phyloP scores from a whole-genome alignment of 768 basidiomycete species.

The Mycena alexandri region DNA sequence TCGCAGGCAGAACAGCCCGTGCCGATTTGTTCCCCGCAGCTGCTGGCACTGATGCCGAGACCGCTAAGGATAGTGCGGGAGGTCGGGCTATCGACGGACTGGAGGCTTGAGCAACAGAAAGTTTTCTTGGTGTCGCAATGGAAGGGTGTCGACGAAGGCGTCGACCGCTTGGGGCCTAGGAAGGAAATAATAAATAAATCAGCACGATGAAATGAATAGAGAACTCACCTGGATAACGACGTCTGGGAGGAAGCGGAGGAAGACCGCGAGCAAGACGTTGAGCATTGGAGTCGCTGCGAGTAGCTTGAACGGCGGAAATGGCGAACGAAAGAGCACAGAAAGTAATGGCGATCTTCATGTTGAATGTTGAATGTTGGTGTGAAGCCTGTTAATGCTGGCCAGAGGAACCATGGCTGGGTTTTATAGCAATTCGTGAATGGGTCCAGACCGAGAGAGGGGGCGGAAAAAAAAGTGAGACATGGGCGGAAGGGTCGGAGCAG shows the following conservation, averaged over 20 bases:
- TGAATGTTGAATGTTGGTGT: not conserved
- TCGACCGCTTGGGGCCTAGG: not conserved
- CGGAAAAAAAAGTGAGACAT: constrained; percentile 2
- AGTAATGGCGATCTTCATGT: constrained; percentile 40
- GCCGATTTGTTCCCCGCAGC: constrained; percentile 23
- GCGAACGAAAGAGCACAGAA: constrained; percentile 43
- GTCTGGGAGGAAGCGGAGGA: constrained; percentile 51
- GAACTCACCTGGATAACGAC: constrained; percentile 2
- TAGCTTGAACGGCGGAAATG: constrained; percentile 37
- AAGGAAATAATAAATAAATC: not conserved
- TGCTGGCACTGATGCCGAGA: constrained; percentile 9
- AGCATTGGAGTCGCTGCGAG: constrained; percentile 53
- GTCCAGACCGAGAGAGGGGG: not conserved
- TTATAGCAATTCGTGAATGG: not conserved
- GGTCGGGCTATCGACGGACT: not conserved
- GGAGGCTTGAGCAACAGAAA: constrained; percentile 21
- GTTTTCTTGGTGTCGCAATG: constrained; percentile 8
- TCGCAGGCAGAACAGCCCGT: constrained; percentile 3
- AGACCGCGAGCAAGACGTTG: constrained; percentile 61
- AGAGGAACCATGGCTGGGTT: not conserved
- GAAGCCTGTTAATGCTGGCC: not conserved
- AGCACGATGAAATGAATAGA: not conserved
- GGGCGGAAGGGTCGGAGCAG: constrained; percentile 3
- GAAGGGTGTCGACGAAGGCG: constrained; percentile 17
- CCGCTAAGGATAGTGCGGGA: not conserved